Conservation (phyloP, 495 filamentous ascomycete genomes). For the Stereocaulon alpinum region DNA sequence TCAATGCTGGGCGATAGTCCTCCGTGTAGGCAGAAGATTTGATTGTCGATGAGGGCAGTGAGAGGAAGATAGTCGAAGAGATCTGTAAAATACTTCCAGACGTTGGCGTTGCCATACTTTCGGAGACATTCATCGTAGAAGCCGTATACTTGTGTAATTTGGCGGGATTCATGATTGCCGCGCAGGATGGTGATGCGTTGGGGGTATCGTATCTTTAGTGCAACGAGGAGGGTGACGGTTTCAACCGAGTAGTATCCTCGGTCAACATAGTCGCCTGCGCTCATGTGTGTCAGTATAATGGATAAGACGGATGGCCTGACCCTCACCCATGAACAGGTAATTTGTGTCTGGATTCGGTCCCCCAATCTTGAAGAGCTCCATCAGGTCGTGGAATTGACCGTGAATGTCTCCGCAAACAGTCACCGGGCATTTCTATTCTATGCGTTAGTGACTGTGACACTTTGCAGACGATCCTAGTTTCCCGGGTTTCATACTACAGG, state of each 20-base stretch:
- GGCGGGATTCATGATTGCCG: conserved; percentile 93
- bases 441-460: conserved; percentile 21
- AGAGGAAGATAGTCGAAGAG: conserved; percentile 98
- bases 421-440: conserved; percentile 75
- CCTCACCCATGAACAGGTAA: conserved; percentile 87
- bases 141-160: conserved; percentile 95
- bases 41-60: conserved; percentile 97
- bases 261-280: conserved; percentile 85
- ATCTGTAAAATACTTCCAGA: conserved; percentile 99
- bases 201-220: conserved; percentile 91
- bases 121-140: conserved; percentile 97
- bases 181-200: conserved; percentile 94
- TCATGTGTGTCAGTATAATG: conserved; percentile 6
- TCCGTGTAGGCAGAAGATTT: conserved; percentile 99
- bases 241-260: conserved; percentile 96
- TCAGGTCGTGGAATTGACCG: conserved; percentile 87
- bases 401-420: conserved; percentile 92
- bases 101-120: conserved; percentile 97
- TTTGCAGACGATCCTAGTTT: background rate
- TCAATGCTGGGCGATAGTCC: conserved; percentile 94
- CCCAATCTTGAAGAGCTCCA: conserved; percentile 91
- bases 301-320: conserved; percentile 3
- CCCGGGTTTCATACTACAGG: conserved; percentile 65
- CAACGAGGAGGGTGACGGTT: conserved; percentile 87
- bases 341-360: conserved; percentile 89